phyloP scores from a whole-genome alignment of 1,139 yeast genomes.

The Candida sp. region DNA sequence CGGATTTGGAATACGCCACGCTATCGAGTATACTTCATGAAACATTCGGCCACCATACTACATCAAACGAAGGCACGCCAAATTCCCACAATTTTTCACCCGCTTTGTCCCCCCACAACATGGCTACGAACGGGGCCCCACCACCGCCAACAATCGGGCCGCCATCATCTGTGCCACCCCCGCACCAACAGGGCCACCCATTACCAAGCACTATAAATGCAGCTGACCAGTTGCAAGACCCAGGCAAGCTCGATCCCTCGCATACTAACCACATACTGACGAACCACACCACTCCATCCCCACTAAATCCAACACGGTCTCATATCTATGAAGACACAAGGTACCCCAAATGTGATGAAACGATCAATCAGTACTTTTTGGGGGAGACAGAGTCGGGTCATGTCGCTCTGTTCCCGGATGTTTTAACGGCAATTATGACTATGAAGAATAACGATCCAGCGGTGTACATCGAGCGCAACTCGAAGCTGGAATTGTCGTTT shows the following conservation, averaged over 20 bases:
- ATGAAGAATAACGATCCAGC: conserved; percentile 46
- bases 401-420: conserved; percentile 55
- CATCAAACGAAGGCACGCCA: conserved; percentile 49
- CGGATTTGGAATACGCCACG: conserved; percentile 79
- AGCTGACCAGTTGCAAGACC: neutral
- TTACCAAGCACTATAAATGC: neutral
- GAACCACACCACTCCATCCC: conserved; percentile 10
- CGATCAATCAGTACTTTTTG: conserved; percentile 62
- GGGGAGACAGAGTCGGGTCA: conserved; percentile 47
- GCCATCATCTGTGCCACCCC: too few relatives aligned
- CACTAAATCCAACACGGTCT: conserved; percentile 13
- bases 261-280: neutral
- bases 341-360: conserved; percentile 42
- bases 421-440: conserved; percentile 51
- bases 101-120: conserved; percentile 38
- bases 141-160: neutral
- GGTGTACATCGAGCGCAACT: conserved; percentile 41
- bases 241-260: neutral
- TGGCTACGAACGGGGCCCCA: conserved; percentile 10
- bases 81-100: conserved; percentile 41
- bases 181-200: too few relatives aligned
- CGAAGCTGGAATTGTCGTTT: conserved; percentile 54
- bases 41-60: conserved; percentile 37
- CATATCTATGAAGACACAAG: conserved; percentile 14
- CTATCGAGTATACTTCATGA: conserved; percentile 74